Conservation (phyloP, 495 filamentous ascomycete genomes). For the Beverwykella pulmonaria region DNA sequence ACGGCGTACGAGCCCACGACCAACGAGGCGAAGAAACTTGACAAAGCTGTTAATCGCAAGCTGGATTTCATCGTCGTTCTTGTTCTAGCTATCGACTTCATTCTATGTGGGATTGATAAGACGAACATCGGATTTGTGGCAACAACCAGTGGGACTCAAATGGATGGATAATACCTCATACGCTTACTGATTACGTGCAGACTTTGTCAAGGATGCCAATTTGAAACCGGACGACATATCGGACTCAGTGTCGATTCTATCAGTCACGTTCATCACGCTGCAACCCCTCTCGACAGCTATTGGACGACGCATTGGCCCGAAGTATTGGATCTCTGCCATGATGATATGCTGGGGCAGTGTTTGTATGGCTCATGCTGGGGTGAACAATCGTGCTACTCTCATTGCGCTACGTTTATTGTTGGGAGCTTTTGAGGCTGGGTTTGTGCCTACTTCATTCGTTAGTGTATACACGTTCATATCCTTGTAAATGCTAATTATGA, state of each 20-base stretch:
- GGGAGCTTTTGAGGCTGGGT: conserved; percentile 27
- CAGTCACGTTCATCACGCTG: conserved; percentile 17
- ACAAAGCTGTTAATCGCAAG: conserved; percentile 12
- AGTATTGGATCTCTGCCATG: conserved; percentile 23
- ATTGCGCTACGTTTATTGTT: conserved; percentile 27
- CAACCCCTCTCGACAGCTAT: conserved; percentile 22
- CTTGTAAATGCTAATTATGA: background rate
- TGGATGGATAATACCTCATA: background rate
- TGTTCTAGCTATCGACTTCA: conserved; percentile 21
- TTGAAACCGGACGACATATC: conserved; percentile 17
- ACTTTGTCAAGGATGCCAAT: conserved; percentile 23
- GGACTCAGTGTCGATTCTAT: conserved; percentile 16
- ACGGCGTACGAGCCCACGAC: conserved; percentile 12
- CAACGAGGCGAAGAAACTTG: conserved; percentile 16
- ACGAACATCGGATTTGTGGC: conserved; percentile 27
- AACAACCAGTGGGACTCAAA: conserved; percentile 5
- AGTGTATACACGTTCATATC: background rate
- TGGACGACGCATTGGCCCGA: conserved; percentile 15
- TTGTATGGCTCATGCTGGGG: conserved; percentile 19
- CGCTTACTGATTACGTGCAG: background rate
- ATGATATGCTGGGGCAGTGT: conserved; percentile 19
- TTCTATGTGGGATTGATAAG: conserved; percentile 24
- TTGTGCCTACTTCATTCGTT: conserved; percentile 22
- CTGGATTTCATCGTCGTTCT: conserved; percentile 19
- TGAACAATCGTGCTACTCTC: conserved; percentile 14